Percentiles rank a stretch among this genome's conserved stretches.
phyloP scores from a whole-genome alignment of 1,139 yeast species.

The Sugiyamaella novakii region DNA sequence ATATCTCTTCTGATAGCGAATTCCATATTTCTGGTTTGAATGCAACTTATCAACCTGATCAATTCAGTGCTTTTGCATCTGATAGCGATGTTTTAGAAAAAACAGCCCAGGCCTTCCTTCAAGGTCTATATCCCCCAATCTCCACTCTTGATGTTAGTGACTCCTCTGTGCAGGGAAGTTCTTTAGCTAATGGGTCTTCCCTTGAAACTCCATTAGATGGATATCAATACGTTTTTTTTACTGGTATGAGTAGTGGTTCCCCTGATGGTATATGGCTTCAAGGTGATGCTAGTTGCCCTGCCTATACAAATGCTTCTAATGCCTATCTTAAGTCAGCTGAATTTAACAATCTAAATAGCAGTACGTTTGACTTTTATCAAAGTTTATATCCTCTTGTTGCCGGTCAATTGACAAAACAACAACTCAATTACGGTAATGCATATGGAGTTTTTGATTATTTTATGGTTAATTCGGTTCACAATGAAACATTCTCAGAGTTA shows the following conservation, averaged over 20 bases:
- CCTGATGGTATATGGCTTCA: slow-evolving; percentile 45
- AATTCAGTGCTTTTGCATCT: slow-evolving; percentile 43
- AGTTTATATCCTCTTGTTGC: slow-evolving; percentile 35
- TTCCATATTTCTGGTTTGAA: slow-evolving; percentile 35
- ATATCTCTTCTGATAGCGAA: slow-evolving; percentile 42
- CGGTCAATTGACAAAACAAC: slow-evolving; percentile 32
- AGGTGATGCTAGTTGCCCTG: slow-evolving; percentile 49
- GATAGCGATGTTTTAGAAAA: slow-evolving; percentile 43
- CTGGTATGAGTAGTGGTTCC: slow-evolving; percentile 43
- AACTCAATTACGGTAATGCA: slow-evolving; percentile 45
- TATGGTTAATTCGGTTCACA: slow-evolving; percentile 46
- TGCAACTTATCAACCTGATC: slow-evolving; percentile 39
- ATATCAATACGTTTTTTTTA: slow-evolving; percentile 48
- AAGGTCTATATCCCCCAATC: slow-evolving; percentile 50
- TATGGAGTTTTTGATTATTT: slow-evolving; percentile 47
- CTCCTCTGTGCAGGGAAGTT: slow-evolving; percentile 35
- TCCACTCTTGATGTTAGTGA: slow-evolving; percentile 33
- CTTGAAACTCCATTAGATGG: slow-evolving; percentile 46
- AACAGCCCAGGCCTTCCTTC: slow-evolving; percentile 48
- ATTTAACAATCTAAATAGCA: slow-evolving; percentile 40
- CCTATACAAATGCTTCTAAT: slow-evolving; percentile 39
- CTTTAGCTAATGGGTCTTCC: slow-evolving; percentile 45
- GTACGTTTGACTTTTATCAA: slow-evolving; percentile 45
- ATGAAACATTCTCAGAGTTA: slow-evolving; percentile 40
- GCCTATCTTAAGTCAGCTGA: slow-evolving; percentile 37